phyloP scores from a whole-genome alignment of 169 alveolate genomes.

The Ichthyophthirius multifiliis region DNA sequence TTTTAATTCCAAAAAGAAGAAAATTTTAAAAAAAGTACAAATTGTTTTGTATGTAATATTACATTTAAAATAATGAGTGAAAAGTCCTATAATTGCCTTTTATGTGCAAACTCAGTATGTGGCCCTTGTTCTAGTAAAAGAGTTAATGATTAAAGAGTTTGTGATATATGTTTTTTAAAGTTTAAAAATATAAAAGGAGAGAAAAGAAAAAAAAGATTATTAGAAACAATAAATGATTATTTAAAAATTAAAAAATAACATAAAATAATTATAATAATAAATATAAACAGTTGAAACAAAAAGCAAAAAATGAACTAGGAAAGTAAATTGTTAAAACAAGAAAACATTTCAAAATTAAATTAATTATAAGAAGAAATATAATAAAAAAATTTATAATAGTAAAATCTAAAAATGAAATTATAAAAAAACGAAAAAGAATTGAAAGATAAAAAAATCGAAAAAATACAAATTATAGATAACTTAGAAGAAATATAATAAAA shows the following conservation, averaged over 20 bases:
- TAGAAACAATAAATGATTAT: not conserved
- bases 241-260: not conserved
- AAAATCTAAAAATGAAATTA: not conserved
- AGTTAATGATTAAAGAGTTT: conserved; percentile 16
- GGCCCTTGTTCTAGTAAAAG: not conserved
- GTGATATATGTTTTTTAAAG: conserved; percentile 7
- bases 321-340: too few relatives aligned
- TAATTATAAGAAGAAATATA: not conserved
- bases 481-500: not conserved
- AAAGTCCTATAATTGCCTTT: not conserved
- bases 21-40: not conserved
- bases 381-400: not conserved
- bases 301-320: not conserved
- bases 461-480: not conserved
- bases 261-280: not conserved
- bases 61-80: not conserved
- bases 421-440: not conserved
- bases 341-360: too few relatives aligned
- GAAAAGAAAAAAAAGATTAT: not conserved
- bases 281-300: not conserved
- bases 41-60: not conserved
- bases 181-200: conserved; percentile 7
- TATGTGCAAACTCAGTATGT: conserved; percentile 12
- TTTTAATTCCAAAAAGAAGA: too few relatives aligned
- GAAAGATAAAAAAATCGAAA: not conserved